These are phyloP conservation scores for Serendipita sp. DNA, from an alignment of 768 basidiomycete species.

Conservation along the genomic window DNA sequence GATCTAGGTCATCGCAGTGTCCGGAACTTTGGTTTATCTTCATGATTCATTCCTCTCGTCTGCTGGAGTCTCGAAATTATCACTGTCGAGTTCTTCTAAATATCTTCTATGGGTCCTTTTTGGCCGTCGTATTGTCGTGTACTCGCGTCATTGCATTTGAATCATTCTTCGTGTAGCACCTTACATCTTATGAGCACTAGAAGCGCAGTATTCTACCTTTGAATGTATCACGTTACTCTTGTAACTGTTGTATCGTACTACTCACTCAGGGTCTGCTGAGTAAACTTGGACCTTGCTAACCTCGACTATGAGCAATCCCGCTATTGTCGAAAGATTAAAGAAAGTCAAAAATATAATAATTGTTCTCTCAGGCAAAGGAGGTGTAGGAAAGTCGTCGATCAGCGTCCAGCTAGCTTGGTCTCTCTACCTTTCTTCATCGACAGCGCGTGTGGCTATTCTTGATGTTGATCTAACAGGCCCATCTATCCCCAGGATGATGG, in stretches of 20 bases:
- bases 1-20: slow-evolving; percentile 26
- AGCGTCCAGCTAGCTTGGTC: slow-evolving; percentile 81
- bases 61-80: too few relatives aligned
- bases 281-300: neutral
- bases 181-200: neutral
- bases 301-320: slow-evolving; percentile 20
- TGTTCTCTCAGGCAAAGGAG: slow-evolving; percentile 92
- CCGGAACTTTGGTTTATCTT: neutral
- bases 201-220: neutral
- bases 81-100: too few relatives aligned
- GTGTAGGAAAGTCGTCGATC: slow-evolving; percentile 94
- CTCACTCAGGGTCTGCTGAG: neutral
- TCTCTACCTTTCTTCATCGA: slow-evolving; percentile 52
- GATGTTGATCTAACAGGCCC: slow-evolving; percentile 91
- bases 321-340: slow-evolving; percentile 52
- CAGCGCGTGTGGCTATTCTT: slow-evolving; percentile 65
- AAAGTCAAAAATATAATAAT: slow-evolving; percentile 74
- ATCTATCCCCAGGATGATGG: slow-evolving; percentile 89
- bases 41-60: too few relatives aligned
- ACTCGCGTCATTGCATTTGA: neutral
- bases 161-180: neutral
- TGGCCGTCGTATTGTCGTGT: neutral
- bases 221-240: neutral
- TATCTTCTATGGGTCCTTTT: neutral
- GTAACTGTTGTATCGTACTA: neutral